These are phyloP conservation scores for Adenanthera pavonina DNA, from an alignment of 306 rosid genomes.

Conservation along the genomic window DNA sequence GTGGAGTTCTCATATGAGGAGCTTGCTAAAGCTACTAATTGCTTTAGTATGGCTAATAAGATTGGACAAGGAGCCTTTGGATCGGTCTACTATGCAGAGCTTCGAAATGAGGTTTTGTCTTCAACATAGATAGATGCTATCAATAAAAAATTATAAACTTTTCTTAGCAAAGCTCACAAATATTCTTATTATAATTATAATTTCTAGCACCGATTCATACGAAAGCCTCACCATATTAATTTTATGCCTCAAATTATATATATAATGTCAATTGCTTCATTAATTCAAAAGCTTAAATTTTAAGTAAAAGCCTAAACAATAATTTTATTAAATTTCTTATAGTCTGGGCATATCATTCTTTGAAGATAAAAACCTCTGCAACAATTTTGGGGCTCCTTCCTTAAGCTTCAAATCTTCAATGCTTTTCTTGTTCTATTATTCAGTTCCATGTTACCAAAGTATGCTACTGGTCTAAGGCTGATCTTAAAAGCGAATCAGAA, in stretches of 20 bases:
- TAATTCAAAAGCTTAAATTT: no score
- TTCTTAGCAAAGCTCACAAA: neutral
- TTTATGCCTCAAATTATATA: no score
- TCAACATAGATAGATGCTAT: neutral
- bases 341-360: no score
- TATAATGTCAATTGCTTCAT: no score
- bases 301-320: no score
- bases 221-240: no score
- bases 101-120: constrained; percentile 70
- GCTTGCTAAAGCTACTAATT: constrained; percentile 67
- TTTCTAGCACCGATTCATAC: no score
- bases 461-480: neutral
- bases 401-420: constrained; percentile 16
- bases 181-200: neutral
- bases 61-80: constrained; percentile 89
- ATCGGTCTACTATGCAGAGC: constrained; percentile 69
- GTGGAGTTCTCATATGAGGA: constrained; percentile 82
- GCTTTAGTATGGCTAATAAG: constrained; percentile 54
- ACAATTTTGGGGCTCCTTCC: neutral
- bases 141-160: neutral
- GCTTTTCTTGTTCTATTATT: neutral
- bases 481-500: constrained; percentile 19
- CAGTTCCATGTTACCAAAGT: neutral
- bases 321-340: no score
- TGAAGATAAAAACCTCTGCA: no score